phyloP scores from a whole-genome alignment of 2,329 filamentous ascomycete genomes.

The Fusarium multiceps region DNA sequence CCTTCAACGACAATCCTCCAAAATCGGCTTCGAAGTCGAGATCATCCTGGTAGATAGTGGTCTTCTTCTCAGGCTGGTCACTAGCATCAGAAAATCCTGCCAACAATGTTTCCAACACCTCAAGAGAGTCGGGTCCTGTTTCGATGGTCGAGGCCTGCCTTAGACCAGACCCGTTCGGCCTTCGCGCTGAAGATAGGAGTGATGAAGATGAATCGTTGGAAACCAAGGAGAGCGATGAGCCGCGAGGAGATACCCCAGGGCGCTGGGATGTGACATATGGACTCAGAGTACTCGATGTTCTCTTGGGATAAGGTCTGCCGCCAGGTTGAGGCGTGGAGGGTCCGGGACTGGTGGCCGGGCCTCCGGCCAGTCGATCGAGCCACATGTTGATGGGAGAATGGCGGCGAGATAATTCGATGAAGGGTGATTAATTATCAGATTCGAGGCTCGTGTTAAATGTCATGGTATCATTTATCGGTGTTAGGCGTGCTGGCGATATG shows the following conservation, averaged over 20 bases:
- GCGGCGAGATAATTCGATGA: slow-evolving; percentile 6
- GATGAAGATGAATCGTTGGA: slow-evolving; percentile 83
- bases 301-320: slow-evolving; percentile 73
- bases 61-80: slow-evolving; percentile 20
- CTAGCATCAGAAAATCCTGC: slow-evolving; percentile 41
- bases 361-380: slow-evolving; percentile 83
- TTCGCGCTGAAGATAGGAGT: slow-evolving; percentile 71
- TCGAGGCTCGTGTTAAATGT: not conserved
- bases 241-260: slow-evolving; percentile 74
- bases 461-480: slow-evolving; percentile 26
- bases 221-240: slow-evolving; percentile 81
- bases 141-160: slow-evolving; percentile 66
- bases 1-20: slow-evolving; percentile 77
- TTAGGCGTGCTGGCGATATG: slow-evolving; percentile 9
- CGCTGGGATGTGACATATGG: slow-evolving; percentile 76
- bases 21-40: slow-evolving; percentile 81
- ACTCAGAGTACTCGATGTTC: slow-evolving; percentile 74
- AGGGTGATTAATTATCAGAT: slow-evolving; percentile 12
- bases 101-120: slow-evolving; percentile 69
- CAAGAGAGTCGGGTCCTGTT: slow-evolving; percentile 74
- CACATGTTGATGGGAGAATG: slow-evolving; percentile 70
- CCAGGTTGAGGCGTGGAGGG: slow-evolving; percentile 70
- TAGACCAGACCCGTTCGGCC: slow-evolving; percentile 74
- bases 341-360: slow-evolving; percentile 69
- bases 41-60: slow-evolving; percentile 59